phyloP scores from a whole-genome alignment of 2,329 filamentous ascomycete genomes.

The Zymoseptoria passerinii region DNA sequence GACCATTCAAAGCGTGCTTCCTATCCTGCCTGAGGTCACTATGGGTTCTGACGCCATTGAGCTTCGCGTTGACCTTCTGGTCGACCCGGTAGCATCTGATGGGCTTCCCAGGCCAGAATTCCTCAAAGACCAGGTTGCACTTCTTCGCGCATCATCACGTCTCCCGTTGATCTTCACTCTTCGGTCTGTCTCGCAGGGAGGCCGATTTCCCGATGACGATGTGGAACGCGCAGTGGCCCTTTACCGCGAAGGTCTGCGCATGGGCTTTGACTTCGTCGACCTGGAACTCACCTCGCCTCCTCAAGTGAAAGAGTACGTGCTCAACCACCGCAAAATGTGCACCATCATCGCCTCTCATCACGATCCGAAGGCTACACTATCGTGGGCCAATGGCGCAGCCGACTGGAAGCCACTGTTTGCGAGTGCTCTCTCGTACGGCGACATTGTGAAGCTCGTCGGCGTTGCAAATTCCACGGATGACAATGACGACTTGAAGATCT shows the following conservation, averaged over 20 bases:
- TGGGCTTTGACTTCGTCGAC: conserved; percentile 88
- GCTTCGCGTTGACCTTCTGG: conserved; percentile 80
- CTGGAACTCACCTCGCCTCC: conserved; percentile 82
- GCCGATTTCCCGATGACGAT: conserved; percentile 74
- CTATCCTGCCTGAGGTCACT: conserved; percentile 61
- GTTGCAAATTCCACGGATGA: conserved; percentile 68
- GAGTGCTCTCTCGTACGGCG: conserved; percentile 77
- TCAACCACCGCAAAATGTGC: conserved; percentile 55
- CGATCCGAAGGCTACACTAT: conserved; percentile 68
- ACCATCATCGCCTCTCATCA: conserved; percentile 94
- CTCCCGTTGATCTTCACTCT: conserved; percentile 89
- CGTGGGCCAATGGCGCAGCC: conserved; percentile 62
- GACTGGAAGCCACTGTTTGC: conserved; percentile 90
- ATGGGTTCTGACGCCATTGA: conserved; percentile 91
- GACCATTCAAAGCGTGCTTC: conserved; percentile 55
- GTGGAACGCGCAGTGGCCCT: conserved; percentile 55
- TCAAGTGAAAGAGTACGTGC: conserved; percentile 53
- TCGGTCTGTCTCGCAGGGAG: conserved; percentile 76
- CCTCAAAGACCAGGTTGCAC: conserved; percentile 70
- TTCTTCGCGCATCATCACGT: conserved; percentile 62
- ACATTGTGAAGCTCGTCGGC: conserved; percentile 91
- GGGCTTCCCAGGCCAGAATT: conserved; percentile 62
- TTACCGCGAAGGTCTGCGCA: conserved; percentile 68
- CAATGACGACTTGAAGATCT: conserved; percentile 75
- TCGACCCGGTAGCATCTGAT: conserved; percentile 54